Conservation (phyloP, 768 basidiomycete species). For the Suillus spraguei region DNA sequence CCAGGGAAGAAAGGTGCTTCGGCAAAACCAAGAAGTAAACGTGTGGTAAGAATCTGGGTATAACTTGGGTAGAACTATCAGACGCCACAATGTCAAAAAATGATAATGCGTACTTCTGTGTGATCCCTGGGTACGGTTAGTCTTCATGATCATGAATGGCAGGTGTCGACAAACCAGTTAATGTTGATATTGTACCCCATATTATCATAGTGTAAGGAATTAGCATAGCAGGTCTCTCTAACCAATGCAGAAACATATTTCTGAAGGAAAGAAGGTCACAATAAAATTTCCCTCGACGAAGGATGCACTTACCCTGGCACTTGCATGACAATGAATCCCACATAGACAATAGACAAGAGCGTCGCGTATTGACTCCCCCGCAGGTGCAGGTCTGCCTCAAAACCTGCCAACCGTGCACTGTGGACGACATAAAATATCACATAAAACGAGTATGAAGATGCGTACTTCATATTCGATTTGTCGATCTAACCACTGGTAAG, state of each 20-base stretch:
- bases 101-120: slow-evolving; percentile 6
- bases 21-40: slow-evolving; percentile 46
- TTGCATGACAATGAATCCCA: slow-evolving; percentile 74
- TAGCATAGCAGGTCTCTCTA: slow-evolving; percentile 30
- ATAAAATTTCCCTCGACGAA: not conserved
- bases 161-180: slow-evolving; percentile 33
- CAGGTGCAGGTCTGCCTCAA: slow-evolving; percentile 62
- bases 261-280: slow-evolving; percentile 3
- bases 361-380: slow-evolving; percentile 62
- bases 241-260: slow-evolving; percentile 35
- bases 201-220: slow-evolving; percentile 29
- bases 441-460: not conserved
- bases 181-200: slow-evolving; percentile 40
- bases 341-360: slow-evolving; percentile 61
- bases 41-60: slow-evolving; percentile 31
- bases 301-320: slow-evolving; percentile 57
- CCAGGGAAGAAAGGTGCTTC: slow-evolving; percentile 32
- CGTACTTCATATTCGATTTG: slow-evolving; percentile 60
- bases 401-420: slow-evolving; percentile 67
- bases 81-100: not conserved
- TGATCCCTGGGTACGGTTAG: not conserved
- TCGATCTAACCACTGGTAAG: slow-evolving; percentile 46
- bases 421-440: not conserved
- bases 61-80: slow-evolving; percentile 10
- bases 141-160: not conserved